phyloP scores from a whole-genome alignment of 164 flowering plant species.

The Vitis amurensis region DNA sequence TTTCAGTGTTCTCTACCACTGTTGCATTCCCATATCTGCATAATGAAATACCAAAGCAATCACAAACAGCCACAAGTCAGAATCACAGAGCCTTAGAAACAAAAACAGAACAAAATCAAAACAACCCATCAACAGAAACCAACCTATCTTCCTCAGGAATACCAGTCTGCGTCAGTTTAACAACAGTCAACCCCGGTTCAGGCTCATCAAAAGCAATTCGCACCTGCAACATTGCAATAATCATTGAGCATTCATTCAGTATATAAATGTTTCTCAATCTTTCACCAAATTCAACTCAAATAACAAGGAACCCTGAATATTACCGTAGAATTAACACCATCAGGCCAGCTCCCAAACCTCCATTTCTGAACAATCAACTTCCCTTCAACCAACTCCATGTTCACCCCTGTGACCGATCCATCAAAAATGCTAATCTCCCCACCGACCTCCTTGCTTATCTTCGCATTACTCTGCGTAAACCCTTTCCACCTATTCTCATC shows the following conservation, averaged over 20 bases:
- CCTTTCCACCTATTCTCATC: constrained; percentile 99
- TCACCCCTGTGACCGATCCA: constrained; percentile 83
- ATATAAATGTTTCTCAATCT: background rate
- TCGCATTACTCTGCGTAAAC: constrained; percentile 96
- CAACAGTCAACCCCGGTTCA: constrained; percentile 65
- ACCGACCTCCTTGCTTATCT: constrained; percentile 86
- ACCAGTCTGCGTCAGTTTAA: constrained; percentile 63
- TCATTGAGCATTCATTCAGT: background rate
- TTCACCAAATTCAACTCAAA: background rate
- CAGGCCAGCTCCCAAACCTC: constrained; percentile 96
- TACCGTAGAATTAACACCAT: constrained; percentile 82
- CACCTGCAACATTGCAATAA: constrained; percentile 48
- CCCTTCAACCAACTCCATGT: constrained; percentile 84
- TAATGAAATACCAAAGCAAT: constrained; percentile 1
- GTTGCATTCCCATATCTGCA: constrained; percentile 89
- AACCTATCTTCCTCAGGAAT: constrained; percentile 95
- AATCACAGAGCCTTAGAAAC: background rate
- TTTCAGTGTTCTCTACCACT: constrained; percentile 90
- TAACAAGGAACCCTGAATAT: background rate
- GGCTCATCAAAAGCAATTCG: constrained; percentile 72
- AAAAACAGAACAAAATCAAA: background rate
- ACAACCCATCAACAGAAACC: constrained; percentile 11
- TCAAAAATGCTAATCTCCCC: constrained; percentile 86
- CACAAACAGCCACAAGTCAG: background rate
- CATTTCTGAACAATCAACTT: constrained; percentile 90